phyloP scores from a whole-genome alignment of 495 filamentous ascomycete genomes.

The Entonaema liquescens region DNA sequence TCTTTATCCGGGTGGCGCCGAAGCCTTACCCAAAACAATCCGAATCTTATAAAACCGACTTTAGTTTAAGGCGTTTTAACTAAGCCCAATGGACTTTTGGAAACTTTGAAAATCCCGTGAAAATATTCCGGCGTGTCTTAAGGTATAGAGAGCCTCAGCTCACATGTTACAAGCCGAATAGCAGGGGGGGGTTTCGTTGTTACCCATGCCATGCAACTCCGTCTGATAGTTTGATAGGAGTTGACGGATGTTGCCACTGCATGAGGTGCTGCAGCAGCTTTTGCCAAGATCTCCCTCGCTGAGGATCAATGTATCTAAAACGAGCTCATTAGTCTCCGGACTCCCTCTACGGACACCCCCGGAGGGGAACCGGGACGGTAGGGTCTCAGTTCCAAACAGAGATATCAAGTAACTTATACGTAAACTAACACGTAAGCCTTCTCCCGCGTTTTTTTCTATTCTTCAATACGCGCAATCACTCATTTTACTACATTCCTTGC shows the following conservation, averaged over 20 bases:
- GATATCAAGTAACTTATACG: slow-evolving; percentile 41
- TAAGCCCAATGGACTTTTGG: background rate
- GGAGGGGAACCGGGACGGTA: slow-evolving; percentile 20
- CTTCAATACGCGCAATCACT: slow-evolving; percentile 34
- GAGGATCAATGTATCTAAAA: slow-evolving; percentile 38
- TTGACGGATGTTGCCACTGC: slow-evolving; percentile 27
- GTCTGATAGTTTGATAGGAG: slow-evolving; percentile 39
- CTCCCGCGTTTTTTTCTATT: slow-evolving; percentile 15
- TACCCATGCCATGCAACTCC: slow-evolving; percentile 24
- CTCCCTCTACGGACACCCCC: slow-evolving; percentile 30
- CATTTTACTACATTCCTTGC: slow-evolving; percentile 34
- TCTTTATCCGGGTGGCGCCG: slow-evolving; percentile 36
- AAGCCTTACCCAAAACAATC: slow-evolving; percentile 14
- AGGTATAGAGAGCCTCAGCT: slow-evolving; percentile 41
- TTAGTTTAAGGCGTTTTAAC: no score
- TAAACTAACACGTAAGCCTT: slow-evolving; percentile 40
- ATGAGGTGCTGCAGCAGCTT: slow-evolving; percentile 27
- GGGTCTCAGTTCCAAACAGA: slow-evolving; percentile 36
- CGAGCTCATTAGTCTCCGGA: slow-evolving; percentile 19
- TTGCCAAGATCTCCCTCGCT: slow-evolving; percentile 31
- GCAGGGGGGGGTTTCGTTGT: slow-evolving; percentile 22
- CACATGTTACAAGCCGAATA: background rate
- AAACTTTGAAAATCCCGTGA: background rate
- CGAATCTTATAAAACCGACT: background rate
- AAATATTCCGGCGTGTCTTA: background rate